Percentiles rank a stretch among this genome's conserved stretches.
These are phyloP conservation scores for Epichloe elymi DNA, from an alignment of 2,329 filamentous ascomycete species.

Conservation along the genomic window DNA sequence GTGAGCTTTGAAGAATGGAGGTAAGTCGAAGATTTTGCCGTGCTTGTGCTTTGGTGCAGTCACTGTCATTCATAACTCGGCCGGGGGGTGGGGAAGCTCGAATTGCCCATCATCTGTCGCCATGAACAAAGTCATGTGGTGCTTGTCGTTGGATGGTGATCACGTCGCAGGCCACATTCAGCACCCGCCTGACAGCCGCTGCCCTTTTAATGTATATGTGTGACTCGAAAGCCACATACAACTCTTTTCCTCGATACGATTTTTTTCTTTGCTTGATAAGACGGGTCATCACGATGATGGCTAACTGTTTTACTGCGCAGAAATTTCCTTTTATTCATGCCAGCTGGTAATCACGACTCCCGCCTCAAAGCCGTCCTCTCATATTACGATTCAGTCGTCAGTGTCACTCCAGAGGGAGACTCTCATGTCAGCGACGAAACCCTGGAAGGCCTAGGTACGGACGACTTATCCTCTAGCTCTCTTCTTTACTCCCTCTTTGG, in stretches of 20 bases:
- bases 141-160: not conserved
- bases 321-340: slow-evolving; percentile 89
- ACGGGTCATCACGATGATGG: not conserved
- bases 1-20: slow-evolving; percentile 95
- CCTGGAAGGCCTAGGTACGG: slow-evolving; percentile 88
- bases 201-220: not conserved
- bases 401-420: slow-evolving; percentile 83
- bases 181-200: not conserved
- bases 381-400: slow-evolving; percentile 82
- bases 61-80: not conserved
- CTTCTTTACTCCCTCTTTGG: slow-evolving; percentile 64
- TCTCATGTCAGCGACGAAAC: slow-evolving; percentile 83
- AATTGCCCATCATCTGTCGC: slow-evolving; percentile 5
- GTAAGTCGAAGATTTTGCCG: slow-evolving; percentile 40
- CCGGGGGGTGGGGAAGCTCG: slow-evolving; percentile 1
- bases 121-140: slow-evolving; percentile 12
- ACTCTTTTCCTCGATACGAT: too few species aligned
- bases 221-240: not conserved
- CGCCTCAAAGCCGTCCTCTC: slow-evolving; percentile 73
- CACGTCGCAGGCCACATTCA: not conserved
- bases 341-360: slow-evolving; percentile 45
- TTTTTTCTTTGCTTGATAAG: not conserved
- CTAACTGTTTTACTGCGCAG: slow-evolving; percentile 29
- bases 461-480: slow-evolving; percentile 34
- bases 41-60: not conserved